Evolutionary conservation across 306 rosid genomes (phyloP), one percentile per base, ranked within the genome.

Genomic region (Elaeagnus macrophylla): DNA sequence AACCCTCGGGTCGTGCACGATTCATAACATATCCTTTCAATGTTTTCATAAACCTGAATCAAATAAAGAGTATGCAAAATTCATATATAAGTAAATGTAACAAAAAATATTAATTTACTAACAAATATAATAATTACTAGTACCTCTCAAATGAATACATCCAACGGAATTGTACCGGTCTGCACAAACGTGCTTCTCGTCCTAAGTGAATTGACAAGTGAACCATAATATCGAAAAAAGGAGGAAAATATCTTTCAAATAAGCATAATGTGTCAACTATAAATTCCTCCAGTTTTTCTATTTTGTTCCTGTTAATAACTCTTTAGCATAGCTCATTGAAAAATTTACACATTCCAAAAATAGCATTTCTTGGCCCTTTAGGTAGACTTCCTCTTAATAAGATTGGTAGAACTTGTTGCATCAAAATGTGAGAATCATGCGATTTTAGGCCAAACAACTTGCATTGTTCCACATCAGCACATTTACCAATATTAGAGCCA

Each of bases 101-200:
- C n/a, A n/a, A n/a, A n/a, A n/a, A n/a, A n/a, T n/a, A n/a, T n/a
- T n/a, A n/a, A n/a, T n/a, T n/a, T n/a, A n/a, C n/a, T n/a, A 11
- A 8, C 1, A 6, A 40, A 15, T 15, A 7, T n/a, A 6, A 3
- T 16, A 48, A 1, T 1, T 53, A 12, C 13, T n/a, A n/a, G n/a
- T 53, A n/a, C 59, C 59, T 54, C n/a, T 54, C 46, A 13, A 54
- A 39, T 0, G 51, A 49, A 20, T 57, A 42, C 38, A 42, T 57
- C 61, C 50, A 42, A 1, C 18, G 39, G 17, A 41, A 18, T 10
- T 20, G 49, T 1, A 42, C 39, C 0, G 12, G 16, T 5, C 61
- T 14, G 40, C 51, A 57, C 3, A 57, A n/a, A 12, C 17, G 50
- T 18, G 15, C 50, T 25, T 57, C 40, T 7, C 12, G 7, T 11